Conservation (phyloP, 148 eudicot species). For the Nyssa sinensis region DNA sequence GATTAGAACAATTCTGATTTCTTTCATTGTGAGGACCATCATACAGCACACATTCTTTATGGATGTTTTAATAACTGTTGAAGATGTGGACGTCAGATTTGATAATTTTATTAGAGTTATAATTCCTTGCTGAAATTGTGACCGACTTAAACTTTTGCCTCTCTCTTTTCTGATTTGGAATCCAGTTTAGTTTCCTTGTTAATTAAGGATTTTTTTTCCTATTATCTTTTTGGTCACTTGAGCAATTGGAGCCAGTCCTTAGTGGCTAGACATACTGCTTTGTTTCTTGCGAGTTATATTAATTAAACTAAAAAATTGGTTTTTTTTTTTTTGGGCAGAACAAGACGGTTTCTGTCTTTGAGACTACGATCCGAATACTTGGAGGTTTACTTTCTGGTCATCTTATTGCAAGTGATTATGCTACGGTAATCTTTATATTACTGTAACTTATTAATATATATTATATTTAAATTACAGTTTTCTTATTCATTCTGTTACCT, state of each 20-base stretch:
- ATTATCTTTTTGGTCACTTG: background rate
- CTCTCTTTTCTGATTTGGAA: background rate
- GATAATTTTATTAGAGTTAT: background rate
- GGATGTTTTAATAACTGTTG: background rate
- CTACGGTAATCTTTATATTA: conserved; percentile 60
- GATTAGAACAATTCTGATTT: background rate
- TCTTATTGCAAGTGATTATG: conserved; percentile 98
- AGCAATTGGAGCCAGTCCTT: background rate
- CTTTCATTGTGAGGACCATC: background rate
- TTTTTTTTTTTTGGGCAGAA: conserved; percentile 48
- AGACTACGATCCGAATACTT: conserved; percentile 90
- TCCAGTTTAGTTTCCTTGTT: background rate
- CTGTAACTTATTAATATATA: background rate
- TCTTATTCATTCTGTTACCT: background rate
- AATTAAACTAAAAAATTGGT: background rate
- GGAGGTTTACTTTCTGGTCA: conserved; percentile 99
- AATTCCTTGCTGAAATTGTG: background rate
- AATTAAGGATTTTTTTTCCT: background rate
- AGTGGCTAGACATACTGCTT: background rate
- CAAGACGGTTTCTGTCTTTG: conserved; percentile 96
- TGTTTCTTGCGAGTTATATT: conserved; percentile 1
- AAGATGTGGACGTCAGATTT: background rate
- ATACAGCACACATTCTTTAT: background rate
- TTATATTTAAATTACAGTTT: conserved; percentile 3
- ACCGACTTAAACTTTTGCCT: background rate